phyloP scores from a whole-genome alignment of 2,329 filamentous ascomycete genomes.

The Neophaeococcomyces aloes region DNA sequence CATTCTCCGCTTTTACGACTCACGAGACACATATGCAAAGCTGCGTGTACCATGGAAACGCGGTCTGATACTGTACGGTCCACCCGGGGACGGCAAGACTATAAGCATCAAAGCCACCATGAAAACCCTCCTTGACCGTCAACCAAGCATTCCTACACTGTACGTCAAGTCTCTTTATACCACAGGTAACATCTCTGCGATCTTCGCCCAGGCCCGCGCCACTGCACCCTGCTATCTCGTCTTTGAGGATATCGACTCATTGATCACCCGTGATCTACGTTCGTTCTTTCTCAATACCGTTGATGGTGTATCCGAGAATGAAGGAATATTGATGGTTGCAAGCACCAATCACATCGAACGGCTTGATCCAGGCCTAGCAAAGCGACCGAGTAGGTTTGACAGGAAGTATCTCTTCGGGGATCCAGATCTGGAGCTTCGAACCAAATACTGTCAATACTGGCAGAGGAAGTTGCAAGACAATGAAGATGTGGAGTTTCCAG shows the following conservation, averaged over 20 bases:
- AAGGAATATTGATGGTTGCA: constrained; percentile 34
- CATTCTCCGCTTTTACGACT: constrained; percentile 33
- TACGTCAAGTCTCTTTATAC: constrained; percentile 28
- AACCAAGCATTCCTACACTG: constrained; percentile 28
- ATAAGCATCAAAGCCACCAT: constrained; percentile 37
- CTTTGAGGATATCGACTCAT: constrained; percentile 33
- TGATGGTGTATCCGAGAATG: constrained; percentile 32
- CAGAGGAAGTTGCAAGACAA: constrained; percentile 22
- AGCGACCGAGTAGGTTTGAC: constrained; percentile 38
- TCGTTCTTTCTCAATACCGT: constrained; percentile 36
- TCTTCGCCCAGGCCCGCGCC: constrained; percentile 29
- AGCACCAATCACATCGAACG: constrained; percentile 29
- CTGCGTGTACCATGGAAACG: constrained; percentile 39
- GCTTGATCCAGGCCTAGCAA: constrained; percentile 33
- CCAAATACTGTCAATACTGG: constrained; percentile 37
- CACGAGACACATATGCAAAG: constrained; percentile 30
- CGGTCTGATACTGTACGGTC: constrained; percentile 36
- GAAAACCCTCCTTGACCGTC: constrained; percentile 32
- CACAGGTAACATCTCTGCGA: constrained; percentile 18
- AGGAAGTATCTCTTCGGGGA: constrained; percentile 38
- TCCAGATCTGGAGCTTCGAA: constrained; percentile 28
- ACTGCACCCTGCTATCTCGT: constrained; percentile 33
- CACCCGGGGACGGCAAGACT: constrained; percentile 35
- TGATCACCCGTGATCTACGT: constrained; percentile 28
- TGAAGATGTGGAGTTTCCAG: constrained; percentile 30